Percentiles rank a stretch among this genome's conserved stretches.
These are phyloP conservation scores for Neoboletus magnificus DNA, from an alignment of 768 basidiomycete species.

Conservation along the genomic window DNA sequence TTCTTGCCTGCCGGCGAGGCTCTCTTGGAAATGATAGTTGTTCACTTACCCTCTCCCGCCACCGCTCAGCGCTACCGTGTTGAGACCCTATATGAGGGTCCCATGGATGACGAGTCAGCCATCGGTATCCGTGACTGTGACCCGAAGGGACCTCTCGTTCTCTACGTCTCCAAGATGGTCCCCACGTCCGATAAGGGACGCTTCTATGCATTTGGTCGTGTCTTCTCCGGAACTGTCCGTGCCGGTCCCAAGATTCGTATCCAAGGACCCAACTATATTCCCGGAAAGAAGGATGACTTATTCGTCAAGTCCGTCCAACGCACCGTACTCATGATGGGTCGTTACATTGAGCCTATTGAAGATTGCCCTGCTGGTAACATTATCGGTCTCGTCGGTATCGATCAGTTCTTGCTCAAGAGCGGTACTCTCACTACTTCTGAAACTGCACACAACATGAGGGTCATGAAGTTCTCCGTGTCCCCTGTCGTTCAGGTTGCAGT, in stretches of 20 bases:
- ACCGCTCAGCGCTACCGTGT: constrained; percentile 99
- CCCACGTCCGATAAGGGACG: constrained; percentile 99
- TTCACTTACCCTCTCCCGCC: constrained; percentile 95
- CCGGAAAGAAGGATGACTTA: constrained; percentile 97
- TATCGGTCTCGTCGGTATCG: constrained; percentile 97
- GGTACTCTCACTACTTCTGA: constrained; percentile 97
- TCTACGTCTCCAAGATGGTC: constrained; percentile 99
- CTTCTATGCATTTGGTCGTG: constrained; percentile 99
- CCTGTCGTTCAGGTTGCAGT: constrained; percentile 99
- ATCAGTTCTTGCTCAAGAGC: constrained; percentile 99
- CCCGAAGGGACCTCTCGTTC: constrained; percentile 91
- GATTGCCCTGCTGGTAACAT: constrained; percentile 99
- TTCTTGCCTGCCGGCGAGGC: constrained; percentile 99
- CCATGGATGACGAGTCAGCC: constrained; percentile 99
- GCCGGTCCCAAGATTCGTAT: constrained; percentile 99
- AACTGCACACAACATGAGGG: constrained; percentile 99
- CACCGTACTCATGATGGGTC: constrained; percentile 99
- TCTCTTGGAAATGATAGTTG: constrained; percentile 99
- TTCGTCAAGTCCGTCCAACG: constrained; percentile 98
- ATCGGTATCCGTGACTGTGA: constrained; percentile 98
- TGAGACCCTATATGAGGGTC: constrained; percentile 99
- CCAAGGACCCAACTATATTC: constrained; percentile 97
- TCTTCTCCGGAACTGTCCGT: constrained; percentile 97
- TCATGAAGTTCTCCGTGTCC: constrained; percentile 99
- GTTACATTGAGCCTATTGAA: constrained; percentile 96